Evolutionary conservation across 805 yeast genomes (phyloP).

Genomic region (Pichia heedii): DNA sequence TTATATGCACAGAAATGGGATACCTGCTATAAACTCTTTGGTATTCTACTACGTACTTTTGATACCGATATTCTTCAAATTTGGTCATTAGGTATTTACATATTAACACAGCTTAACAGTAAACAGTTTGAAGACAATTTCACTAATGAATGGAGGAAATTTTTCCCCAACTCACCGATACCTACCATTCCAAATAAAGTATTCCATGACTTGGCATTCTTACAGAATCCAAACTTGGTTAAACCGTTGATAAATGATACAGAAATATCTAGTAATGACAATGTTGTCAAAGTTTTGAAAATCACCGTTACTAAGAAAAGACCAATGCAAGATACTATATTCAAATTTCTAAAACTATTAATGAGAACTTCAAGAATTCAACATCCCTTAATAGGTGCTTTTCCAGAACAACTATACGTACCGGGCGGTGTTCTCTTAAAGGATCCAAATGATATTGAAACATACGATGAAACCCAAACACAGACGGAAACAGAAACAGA

Average conservation of each 20-base stretch:
- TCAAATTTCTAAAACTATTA: slow-evolving; percentile 5
- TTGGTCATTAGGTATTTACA: slow-evolving; percentile 60
- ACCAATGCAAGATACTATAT: slow-evolving; percentile 1
- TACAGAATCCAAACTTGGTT: slow-evolving; percentile 3
- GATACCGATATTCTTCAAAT: slow-evolving; percentile 43
- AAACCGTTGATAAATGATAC: not conserved
- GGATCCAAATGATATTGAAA: not conserved
- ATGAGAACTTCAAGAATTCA: slow-evolving; percentile 9
- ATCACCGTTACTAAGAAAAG: not conserved
- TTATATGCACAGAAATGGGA: slow-evolving; percentile 45
- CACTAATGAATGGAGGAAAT: not conserved
- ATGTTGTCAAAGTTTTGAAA: not conserved
- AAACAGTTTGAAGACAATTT: slow-evolving; percentile 14
- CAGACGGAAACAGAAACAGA: not conserved
- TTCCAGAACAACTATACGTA: slow-evolving; percentile 7
- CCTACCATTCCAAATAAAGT: slow-evolving; percentile 1
- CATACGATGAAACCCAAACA: not conserved
- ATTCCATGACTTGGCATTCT: slow-evolving; percentile 1
- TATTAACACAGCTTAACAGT: slow-evolving; percentile 29
- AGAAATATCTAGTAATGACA: not conserved
- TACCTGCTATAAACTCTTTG: slow-evolving; percentile 43
- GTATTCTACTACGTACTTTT: slow-evolving; percentile 39
- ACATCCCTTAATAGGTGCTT: slow-evolving; percentile 5
- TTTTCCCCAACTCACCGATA: not conserved
- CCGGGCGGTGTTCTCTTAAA: slow-evolving; percentile 1